These are phyloP conservation scores for Scedosporium apiospermum DNA, from an alignment of 2,329 filamentous ascomycete species.

Conservation along the genomic window DNA sequence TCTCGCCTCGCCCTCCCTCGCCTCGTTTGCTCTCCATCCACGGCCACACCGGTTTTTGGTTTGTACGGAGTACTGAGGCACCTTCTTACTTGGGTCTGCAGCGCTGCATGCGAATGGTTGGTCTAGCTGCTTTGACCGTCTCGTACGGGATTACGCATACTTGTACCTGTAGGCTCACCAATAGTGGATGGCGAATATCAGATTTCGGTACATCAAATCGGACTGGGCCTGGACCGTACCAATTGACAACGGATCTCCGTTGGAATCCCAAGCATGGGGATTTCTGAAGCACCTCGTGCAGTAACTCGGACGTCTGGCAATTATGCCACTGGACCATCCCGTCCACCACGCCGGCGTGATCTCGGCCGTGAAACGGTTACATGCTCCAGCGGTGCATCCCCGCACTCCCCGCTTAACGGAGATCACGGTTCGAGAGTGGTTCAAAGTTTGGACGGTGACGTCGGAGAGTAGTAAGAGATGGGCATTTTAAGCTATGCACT, in stretches of 20 bases:
- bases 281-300: not conserved
- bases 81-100: too few relatives aligned
- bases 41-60: too few relatives aligned
- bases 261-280: not conserved
- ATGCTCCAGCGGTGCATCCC: not conserved
- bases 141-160: not conserved
- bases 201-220: not conserved
- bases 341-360: not conserved
- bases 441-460: not conserved
- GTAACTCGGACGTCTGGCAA: not conserved
- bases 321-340: not conserved
- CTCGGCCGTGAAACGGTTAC: constrained; percentile 1
- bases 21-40: not conserved
- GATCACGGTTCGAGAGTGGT: not conserved
- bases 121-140: not conserved
- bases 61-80: too few relatives aligned
- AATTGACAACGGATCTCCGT: not conserved
- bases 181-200: not conserved
- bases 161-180: not conserved
- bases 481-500: not conserved
- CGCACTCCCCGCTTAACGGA: not conserved
- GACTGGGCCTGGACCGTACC: not conserved
- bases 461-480: not conserved
- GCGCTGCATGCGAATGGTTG: not conserved
- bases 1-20: not conserved